Conservation (phyloP, 2,329 filamentous ascomycete species). For the Decorospora gaudefroyi region DNA sequence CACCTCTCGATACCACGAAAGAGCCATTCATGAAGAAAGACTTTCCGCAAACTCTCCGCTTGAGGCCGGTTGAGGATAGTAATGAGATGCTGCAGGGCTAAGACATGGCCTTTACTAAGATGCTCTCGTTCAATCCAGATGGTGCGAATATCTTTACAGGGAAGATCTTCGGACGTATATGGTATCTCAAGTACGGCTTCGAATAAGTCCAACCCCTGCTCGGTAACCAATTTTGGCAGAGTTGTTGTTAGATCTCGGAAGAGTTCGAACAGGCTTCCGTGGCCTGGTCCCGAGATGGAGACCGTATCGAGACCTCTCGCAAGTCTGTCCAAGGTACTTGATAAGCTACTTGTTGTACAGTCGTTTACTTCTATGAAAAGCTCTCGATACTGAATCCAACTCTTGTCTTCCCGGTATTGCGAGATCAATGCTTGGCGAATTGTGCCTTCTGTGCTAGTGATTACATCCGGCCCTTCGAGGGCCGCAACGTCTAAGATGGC, state of each 20-base stretch:
- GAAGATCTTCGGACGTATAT: slow-evolving; percentile 10
- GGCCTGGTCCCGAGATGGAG: neutral
- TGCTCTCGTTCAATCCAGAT: slow-evolving; percentile 15
- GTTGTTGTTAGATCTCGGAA: slow-evolving; percentile 27
- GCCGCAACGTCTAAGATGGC: slow-evolving; percentile 31
- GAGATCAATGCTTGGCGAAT: slow-evolving; percentile 32
- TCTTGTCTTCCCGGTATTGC: slow-evolving; percentile 21
- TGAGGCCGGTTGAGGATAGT: slow-evolving; percentile 16
- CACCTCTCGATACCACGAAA: slow-evolving; percentile 31
- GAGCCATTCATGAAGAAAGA: slow-evolving; percentile 26
- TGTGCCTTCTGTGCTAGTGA: slow-evolving; percentile 20
- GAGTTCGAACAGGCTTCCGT: slow-evolving; percentile 18
- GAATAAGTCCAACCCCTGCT: slow-evolving; percentile 28
- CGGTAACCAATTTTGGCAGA: slow-evolving; percentile 26
- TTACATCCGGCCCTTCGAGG: slow-evolving; percentile 41
- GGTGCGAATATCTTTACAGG: slow-evolving; percentile 17
- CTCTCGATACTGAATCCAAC: slow-evolving; percentile 19
- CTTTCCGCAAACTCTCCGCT: slow-evolving; percentile 19
- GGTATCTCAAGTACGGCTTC: slow-evolving; percentile 25
- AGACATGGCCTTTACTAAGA: slow-evolving; percentile 27
- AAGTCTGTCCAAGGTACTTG: slow-evolving; percentile 21
- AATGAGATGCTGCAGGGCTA: slow-evolving; percentile 25
- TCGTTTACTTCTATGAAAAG: slow-evolving; percentile 31
- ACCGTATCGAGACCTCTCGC: slow-evolving; percentile 13
- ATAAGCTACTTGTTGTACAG: slow-evolving; percentile 25